Evolutionary conservation across 2,329 filamentous ascomycete species (phyloP), one percentile per base, ranked within the genome.

Genomic region (Simplicillium aogashimaense): DNA sequence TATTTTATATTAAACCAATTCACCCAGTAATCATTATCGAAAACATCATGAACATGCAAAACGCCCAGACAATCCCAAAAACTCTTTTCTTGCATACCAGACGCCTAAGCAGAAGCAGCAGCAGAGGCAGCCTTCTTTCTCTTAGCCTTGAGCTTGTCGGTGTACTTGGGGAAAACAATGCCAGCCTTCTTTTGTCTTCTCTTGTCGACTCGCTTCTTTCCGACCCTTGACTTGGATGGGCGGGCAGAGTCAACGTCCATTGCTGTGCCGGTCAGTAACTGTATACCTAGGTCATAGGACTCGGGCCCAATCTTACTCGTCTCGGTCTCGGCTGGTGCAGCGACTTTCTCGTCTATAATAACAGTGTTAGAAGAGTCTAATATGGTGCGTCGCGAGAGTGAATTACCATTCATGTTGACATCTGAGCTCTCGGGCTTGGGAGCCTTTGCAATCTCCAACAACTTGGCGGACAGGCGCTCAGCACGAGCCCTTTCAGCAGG

Each of bases 401-500:
- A n/a, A 50, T 63, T 55, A 49, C 55, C 57, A 38, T 68, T 64
- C 58, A 76, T 72, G 41, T 65, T 66, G 49, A 71, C 61, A 47
- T 76, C 66, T 39, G 63, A 60, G 42, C 64, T 57, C 49, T 65
- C 59, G n/a, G 84, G 80, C 59, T 84, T 87, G 44, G 86, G 81
- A 56, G 88, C 80, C 42, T 81, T 72, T 36, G 83, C 84, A 51
- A 94, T 61, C 58, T 89, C 87, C 54, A 89, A 71, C 44, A 95
- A 71, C 65, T 92, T 95, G 45, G 85, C 83, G 31, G 86, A 87
- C 29, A 95, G 76, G 49, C 90, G 81, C 62, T 89, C 82, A 39
- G 81, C 82, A 51, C 90, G 78, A 35, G 84, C 88, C 52, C 74
- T 68, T 60, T 90, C 86, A 41, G 81, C 79, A 13, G 90, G 90